These are phyloP conservation scores for Bidens hawaiensis DNA, from an alignment of 140 eudicot genomes.

Conservation along the genomic window DNA sequence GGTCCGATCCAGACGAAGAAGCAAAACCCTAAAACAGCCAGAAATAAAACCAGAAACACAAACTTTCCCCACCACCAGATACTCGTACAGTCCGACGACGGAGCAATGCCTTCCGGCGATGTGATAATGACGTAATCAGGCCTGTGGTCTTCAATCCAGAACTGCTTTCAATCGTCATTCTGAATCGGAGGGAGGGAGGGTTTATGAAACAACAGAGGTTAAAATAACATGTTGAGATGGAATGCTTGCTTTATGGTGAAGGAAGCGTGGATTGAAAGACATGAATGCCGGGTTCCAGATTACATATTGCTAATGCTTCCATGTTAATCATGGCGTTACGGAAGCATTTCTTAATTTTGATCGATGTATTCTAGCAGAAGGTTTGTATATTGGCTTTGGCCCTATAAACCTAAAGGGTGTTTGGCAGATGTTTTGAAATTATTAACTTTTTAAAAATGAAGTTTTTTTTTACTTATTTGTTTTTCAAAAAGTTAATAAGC, in stretches of 20 bases:
- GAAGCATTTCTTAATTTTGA: too few species aligned
- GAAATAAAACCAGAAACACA: constrained; percentile 16
- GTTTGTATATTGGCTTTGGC: too few species aligned
- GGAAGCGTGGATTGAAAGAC: constrained; percentile 18
- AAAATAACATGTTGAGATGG: too few species aligned
- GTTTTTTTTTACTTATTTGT: too few species aligned
- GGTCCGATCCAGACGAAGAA: not conserved
- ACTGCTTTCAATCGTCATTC: constrained; percentile 23
- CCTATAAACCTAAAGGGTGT: too few species aligned
- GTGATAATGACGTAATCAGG: constrained; percentile 32
- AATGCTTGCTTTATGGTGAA: not conserved
- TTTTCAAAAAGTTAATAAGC: too few species aligned
- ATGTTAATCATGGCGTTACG: too few species aligned
- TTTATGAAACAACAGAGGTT: constrained; percentile 12
- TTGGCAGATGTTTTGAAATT: too few species aligned
- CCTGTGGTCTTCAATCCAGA: constrained; percentile 21
- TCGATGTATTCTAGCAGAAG: too few species aligned
- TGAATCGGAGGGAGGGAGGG: constrained; percentile 1
- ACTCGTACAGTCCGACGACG: constrained; percentile 17
- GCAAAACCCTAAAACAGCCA: constrained; percentile 19
- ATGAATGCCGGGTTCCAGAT: too few species aligned
- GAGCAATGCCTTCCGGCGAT: constrained; percentile 18
- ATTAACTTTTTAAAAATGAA: too few species aligned
- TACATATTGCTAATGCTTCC: too few species aligned
- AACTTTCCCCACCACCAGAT: not conserved